A percentile compares a stretch with the other conserved stretches of the same genome.
Evolutionary conservation across 345 rosid species (phyloP).

Genomic region (Moricandia arvensis): DNA sequence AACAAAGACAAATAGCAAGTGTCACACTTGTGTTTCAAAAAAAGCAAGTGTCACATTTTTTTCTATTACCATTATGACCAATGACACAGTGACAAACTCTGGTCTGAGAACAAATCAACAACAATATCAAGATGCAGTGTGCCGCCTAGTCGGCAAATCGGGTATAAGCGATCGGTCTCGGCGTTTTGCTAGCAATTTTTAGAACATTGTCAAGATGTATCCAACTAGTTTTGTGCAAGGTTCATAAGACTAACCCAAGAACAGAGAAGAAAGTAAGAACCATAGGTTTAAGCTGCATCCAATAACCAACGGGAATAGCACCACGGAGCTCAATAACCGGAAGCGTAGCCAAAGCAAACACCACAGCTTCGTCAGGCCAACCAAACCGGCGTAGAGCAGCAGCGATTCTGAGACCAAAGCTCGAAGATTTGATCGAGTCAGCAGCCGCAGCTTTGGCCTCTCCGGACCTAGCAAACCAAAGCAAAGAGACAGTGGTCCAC

Average conservation of each 20-base stretch:
- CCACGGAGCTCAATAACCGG: slow-evolving; percentile 94
- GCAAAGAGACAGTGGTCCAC: slow-evolving; percentile 74
- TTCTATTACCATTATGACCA: not conserved
- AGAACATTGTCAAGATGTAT: not conserved
- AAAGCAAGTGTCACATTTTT: too few relatives aligned
- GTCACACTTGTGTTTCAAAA: not conserved
- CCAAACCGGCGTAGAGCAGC: slow-evolving; percentile 62
- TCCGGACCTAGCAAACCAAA: slow-evolving; percentile 73
- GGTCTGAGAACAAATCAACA: not conserved
- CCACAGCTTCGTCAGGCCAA: slow-evolving; percentile 84
- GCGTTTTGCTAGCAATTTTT: too few relatives aligned
- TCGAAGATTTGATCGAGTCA: slow-evolving; percentile 77
- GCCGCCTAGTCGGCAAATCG: too few relatives aligned
- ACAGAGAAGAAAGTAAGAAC: slow-evolving; percentile 57
- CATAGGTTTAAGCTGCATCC: slow-evolving; percentile 82
- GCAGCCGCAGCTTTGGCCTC: slow-evolving; percentile 80
- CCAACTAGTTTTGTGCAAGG: not conserved
- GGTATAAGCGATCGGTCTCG: too few relatives aligned
- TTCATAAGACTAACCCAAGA: slow-evolving; percentile 60
- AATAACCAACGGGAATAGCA: slow-evolving; percentile 94
- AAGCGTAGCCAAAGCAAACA: slow-evolving; percentile 85
- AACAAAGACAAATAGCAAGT: not conserved
- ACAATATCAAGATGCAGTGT: not conserved
- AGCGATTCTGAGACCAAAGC: slow-evolving; percentile 73
- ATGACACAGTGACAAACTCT: not conserved